phyloP scores from a whole-genome alignment of 2,329 filamentous ascomycete species.

The Diaporthe sp. region DNA sequence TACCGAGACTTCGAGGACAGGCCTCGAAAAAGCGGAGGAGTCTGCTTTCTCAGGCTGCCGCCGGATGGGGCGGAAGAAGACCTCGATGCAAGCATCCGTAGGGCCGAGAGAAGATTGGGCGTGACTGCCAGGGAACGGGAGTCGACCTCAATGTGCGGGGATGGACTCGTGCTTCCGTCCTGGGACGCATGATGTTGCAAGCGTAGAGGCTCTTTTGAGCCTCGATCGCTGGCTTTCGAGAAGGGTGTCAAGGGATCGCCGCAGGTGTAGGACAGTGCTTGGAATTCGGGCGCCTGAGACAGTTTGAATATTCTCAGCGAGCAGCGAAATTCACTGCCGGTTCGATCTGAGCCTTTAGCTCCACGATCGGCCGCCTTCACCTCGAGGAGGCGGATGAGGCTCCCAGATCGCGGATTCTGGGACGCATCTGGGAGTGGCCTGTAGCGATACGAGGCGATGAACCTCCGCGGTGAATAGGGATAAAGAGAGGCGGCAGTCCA shows the following conservation, averaged over 20 bases:
- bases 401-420: background rate
- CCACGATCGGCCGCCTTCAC: background rate
- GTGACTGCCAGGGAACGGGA: background rate
- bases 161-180: background rate
- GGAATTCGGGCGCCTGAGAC: slow-evolving; percentile 1
- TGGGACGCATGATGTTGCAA: background rate
- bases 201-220: no score
- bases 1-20: background rate
- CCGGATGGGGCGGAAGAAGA: background rate
- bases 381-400: background rate
- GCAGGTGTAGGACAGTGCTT: slow-evolving; percentile 36
- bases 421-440: slow-evolving; percentile 16
- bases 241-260: slow-evolving; percentile 19
- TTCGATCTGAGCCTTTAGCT: background rate
- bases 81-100: slow-evolving; percentile 5
- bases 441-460: slow-evolving; percentile 1
- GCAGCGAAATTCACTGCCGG: background rate
- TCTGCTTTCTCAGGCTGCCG: background rate
- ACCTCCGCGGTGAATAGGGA: background rate
- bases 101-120: slow-evolving; percentile 3
- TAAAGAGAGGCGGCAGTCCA: background rate
- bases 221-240: background rate
- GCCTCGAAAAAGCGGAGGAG: background rate
- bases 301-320: slow-evolving; percentile 2
- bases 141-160: background rate